Percentiles rank a stretch among this genome's conserved stretches.
phyloP scores from a whole-genome alignment of 257 asterid species.

The Knoxia roxburghii region DNA sequence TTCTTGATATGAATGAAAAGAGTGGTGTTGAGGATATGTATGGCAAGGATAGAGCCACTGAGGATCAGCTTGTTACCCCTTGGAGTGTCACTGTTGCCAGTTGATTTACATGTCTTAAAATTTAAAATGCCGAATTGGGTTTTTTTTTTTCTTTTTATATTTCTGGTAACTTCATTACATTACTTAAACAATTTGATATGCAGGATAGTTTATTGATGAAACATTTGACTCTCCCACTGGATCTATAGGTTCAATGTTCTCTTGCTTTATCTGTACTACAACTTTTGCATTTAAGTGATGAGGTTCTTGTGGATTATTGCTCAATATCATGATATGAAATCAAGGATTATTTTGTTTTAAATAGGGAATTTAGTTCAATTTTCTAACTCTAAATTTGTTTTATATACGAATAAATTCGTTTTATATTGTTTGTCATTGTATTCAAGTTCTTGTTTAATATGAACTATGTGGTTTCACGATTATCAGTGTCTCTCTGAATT shows the following conservation, averaged over 20 bases:
- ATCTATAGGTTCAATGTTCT: background rate
- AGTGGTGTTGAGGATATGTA: conserved; percentile 71
- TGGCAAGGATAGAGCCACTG: conserved; percentile 87
- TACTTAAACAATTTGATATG: background rate
- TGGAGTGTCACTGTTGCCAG: conserved; percentile 84
- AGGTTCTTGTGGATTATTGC: background rate
- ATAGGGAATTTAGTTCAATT: background rate
- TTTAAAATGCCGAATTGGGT: background rate
- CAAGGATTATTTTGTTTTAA: background rate
- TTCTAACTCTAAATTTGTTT: background rate
- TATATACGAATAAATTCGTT: too few relatives aligned
- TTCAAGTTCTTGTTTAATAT: background rate
- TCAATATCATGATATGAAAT: background rate
- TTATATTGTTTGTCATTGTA: background rate
- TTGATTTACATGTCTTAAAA: conserved; percentile 27
- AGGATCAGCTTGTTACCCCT: conserved; percentile 80
- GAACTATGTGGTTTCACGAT: too few relatives aligned
- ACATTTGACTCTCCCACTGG: background rate
- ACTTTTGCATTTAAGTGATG: background rate
- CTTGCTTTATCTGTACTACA: background rate
- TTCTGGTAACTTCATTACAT: too few relatives aligned
- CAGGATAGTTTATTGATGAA: background rate
- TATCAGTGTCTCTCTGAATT: too few relatives aligned
- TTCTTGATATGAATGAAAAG: conserved; percentile 55
- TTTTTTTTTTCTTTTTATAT: too few relatives aligned